phyloP scores from a whole-genome alignment of 2,329 filamentous ascomycete species.

The Colletotrichum limetticola region DNA sequence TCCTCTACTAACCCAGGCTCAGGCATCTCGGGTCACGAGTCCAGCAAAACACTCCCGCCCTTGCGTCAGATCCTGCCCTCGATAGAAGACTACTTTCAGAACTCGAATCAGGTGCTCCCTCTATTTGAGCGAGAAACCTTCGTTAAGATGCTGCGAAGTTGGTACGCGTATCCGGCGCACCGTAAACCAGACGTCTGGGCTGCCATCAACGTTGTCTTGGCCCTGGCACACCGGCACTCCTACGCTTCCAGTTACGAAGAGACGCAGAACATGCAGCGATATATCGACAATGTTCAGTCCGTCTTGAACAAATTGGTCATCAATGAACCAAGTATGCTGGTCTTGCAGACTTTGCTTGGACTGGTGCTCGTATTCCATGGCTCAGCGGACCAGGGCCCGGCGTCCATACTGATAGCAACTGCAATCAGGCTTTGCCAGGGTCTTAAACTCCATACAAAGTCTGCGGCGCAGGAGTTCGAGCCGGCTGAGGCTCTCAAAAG shows the following conservation, averaged over 20 bases:
- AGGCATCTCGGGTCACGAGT: neutral
- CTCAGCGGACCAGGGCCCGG: conserved; percentile 39
- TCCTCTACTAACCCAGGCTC: neutral
- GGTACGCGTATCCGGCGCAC: conserved; percentile 32
- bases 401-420: conserved; percentile 41
- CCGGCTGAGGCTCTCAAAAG: conserved; percentile 39
- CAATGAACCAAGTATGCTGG: conserved; percentile 41
- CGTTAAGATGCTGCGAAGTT: conserved; percentile 37
- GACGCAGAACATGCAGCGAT: conserved; percentile 19
- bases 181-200: conserved; percentile 39
- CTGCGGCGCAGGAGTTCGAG: conserved; percentile 28
- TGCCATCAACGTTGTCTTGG: conserved; percentile 40
- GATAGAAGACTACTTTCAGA: conserved; percentile 36
- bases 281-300: conserved; percentile 41
- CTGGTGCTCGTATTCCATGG: conserved; percentile 42
- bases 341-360: conserved; percentile 42
- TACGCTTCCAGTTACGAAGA: conserved; percentile 15
- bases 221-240: conserved; percentile 20
- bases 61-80: conserved; percentile 34
- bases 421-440: conserved; percentile 42
- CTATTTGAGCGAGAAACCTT: conserved; percentile 36
- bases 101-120: conserved; percentile 36
- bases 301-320: conserved; percentile 42
- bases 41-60: conserved; percentile 31
- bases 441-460: conserved; percentile 40